phyloP scores from a whole-genome alignment of 208 protist species.

The Trypanosoma brucei region DNA sequence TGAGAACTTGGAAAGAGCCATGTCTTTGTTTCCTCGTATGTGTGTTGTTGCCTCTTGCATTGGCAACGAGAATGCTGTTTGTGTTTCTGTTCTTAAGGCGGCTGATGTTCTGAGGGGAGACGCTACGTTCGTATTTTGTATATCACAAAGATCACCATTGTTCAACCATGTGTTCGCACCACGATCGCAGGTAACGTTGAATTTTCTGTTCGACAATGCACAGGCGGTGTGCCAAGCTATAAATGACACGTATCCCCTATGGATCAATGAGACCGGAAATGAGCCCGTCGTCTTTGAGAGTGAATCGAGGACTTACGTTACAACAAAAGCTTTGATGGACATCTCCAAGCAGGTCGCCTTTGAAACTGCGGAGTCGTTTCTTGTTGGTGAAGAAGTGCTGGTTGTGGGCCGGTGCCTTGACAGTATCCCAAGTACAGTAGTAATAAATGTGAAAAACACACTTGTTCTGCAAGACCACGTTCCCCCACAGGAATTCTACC shows the following conservation, averaged over 20 bases:
- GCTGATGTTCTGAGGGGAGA: constrained; percentile 24
- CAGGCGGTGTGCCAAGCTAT: constrained; percentile 15
- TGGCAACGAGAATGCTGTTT: constrained; percentile 9
- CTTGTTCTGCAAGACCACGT: background rate
- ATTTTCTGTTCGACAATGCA: constrained; percentile 16
- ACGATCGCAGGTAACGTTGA: constrained; percentile 17
- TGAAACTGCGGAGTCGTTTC: constrained; percentile 17
- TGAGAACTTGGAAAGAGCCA: constrained; percentile 6
- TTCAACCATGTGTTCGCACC: constrained; percentile 29
- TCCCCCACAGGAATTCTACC: constrained; percentile 13
- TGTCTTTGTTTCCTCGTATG: constrained; percentile 10
- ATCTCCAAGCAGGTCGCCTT: constrained; percentile 11
- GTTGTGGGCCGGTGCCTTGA: constrained; percentile 18
- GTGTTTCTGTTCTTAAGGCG: constrained; percentile 14
- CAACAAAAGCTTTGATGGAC: constrained; percentile 5
- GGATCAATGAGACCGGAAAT: constrained; percentile 16
- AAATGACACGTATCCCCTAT: constrained; percentile 11
- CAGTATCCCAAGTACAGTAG: background rate
- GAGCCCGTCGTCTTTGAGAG: constrained; percentile 10
- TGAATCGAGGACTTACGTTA: constrained; percentile 13
- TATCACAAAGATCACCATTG: constrained; percentile 22
- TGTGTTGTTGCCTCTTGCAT: constrained; percentile 14
- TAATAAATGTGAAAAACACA: background rate
- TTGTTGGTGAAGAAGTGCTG: constrained; percentile 30
- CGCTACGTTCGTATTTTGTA: background rate